phyloP scores from a whole-genome alignment of 1,284 basidiomycete species.

The Termitomyces sp. region DNA sequence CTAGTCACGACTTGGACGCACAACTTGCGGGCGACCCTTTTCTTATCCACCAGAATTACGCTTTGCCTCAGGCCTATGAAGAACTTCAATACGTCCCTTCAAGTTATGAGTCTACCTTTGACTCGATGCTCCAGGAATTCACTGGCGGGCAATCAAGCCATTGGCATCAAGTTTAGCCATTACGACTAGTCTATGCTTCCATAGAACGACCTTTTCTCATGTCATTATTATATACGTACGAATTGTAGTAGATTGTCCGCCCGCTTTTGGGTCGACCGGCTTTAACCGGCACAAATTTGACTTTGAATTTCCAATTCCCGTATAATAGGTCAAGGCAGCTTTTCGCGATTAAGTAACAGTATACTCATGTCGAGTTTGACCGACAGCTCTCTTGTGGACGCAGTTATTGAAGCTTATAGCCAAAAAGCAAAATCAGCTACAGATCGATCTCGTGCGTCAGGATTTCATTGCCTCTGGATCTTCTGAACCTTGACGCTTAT shows the following conservation, averaged over 20 bases:
- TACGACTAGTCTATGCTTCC: background rate
- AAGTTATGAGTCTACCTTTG: background rate
- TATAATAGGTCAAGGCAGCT: no score
- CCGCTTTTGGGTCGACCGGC: background rate
- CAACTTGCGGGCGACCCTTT: background rate
- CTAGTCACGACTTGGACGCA: background rate
- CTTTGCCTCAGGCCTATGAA: background rate
- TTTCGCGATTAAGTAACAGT: background rate
- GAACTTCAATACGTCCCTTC: background rate
- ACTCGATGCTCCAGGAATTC: background rate
- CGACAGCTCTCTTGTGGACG: constrained; percentile 1
- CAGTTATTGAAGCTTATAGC: constrained; percentile 7
- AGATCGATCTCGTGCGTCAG: background rate
- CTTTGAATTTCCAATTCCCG: background rate
- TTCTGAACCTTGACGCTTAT: background rate
- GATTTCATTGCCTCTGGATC: background rate
- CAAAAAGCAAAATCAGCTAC: constrained; percentile 6
- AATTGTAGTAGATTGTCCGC: no score
- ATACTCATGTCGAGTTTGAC: background rate
- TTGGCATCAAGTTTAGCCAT: background rate
- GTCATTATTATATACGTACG: no score
- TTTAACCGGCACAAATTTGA: background rate
- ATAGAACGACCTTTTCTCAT: background rate
- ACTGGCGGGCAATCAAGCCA: background rate
- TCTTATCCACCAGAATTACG: background rate